Percentiles rank a stretch among this genome's conserved stretches.
Evolutionary conservation across 176 grass and related monocot genomes (phyloP).

Genomic region (Musa itinerans): DNA sequence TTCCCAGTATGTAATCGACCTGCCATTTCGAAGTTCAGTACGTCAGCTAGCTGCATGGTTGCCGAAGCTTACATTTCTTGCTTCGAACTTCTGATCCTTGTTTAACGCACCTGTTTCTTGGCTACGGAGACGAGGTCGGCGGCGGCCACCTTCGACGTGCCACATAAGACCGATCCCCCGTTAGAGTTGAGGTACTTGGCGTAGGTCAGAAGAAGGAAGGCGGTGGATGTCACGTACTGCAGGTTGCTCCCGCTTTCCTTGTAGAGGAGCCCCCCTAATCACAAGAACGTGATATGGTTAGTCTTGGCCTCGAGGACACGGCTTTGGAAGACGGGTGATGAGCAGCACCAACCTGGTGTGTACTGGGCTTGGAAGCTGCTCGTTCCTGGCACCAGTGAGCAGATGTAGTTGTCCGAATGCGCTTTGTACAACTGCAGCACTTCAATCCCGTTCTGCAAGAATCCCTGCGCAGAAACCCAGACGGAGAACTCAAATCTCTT

Average conservation of each 20-base stretch:
- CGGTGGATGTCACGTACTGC: conserved; percentile 77
- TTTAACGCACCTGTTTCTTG: conserved; percentile 31
- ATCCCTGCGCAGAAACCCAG: conserved; percentile 9
- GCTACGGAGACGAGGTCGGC: conserved; percentile 41
- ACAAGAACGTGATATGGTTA: background rate
- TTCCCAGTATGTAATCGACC: conserved; percentile 74
- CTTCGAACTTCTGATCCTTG: background rate
- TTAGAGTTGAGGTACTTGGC: conserved; percentile 45
- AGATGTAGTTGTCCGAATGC: conserved; percentile 63
- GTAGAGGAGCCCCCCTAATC: conserved; percentile 48
- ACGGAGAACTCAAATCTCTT: too few relatives aligned
- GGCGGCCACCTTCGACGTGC: conserved; percentile 18
- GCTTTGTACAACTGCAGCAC: conserved; percentile 48
- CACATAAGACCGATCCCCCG: conserved; percentile 23
- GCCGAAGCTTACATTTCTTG: too few relatives aligned
- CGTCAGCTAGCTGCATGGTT: background rate
- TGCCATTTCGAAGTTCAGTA: background rate
- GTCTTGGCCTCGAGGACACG: background rate
- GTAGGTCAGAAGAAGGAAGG: conserved; percentile 65
- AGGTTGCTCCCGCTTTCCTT: conserved; percentile 62
- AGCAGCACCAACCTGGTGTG: conserved; percentile 31
- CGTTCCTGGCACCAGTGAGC: conserved; percentile 50
- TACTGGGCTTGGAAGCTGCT: conserved; percentile 53
- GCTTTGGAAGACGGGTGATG: background rate
- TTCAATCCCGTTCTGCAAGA: conserved; percentile 32